phyloP scores from a whole-genome alignment of 164 flowering plant species.

The Vitis amurensis region DNA sequence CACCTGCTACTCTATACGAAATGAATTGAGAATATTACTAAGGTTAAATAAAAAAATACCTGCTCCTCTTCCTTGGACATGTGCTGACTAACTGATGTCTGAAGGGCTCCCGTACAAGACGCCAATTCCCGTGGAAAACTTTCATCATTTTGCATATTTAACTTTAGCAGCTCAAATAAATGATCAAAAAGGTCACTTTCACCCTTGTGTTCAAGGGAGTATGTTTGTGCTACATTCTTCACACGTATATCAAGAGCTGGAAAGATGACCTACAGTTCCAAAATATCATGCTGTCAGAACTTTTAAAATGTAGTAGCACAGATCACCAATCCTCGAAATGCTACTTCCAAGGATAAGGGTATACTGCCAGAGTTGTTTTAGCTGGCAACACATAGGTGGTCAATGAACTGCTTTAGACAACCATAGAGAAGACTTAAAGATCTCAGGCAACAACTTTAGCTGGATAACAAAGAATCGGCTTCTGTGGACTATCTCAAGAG shows the following conservation, averaged over 20 bases:
- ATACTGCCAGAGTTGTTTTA: too few relatives aligned
- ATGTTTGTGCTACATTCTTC: slow-evolving; percentile 91
- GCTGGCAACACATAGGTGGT: too few relatives aligned
- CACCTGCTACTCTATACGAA: not conserved
- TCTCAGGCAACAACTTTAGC: too few relatives aligned
- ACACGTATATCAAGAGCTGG: slow-evolving; percentile 96
- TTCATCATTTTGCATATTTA: slow-evolving; percentile 55
- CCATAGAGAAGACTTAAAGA: too few relatives aligned
- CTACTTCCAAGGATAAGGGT: not conserved
- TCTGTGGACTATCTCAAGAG: not conserved
- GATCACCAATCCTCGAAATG: not conserved
- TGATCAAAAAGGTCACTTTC: slow-evolving; percentile 92
- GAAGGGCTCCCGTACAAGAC: slow-evolving; percentile 87
- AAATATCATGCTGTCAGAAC: not conserved
- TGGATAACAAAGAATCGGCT: too few relatives aligned
- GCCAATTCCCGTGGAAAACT: slow-evolving; percentile 81
- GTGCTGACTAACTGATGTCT: slow-evolving; percentile 90
- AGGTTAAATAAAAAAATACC: slow-evolving; percentile 40
- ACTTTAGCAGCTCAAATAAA: slow-evolving; percentile 68
- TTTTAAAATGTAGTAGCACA: not conserved
- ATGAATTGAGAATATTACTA: not conserved
- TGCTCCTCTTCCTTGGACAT: slow-evolving; percentile 97
- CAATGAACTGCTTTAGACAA: too few relatives aligned
- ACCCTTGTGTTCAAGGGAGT: slow-evolving; percentile 92
- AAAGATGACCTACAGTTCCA: slow-evolving; percentile 76